Base-by-base conservation (phyloP, 2,329 filamentous ascomycete genomes). In the Dryadomyces quercus-mongolicae region DNA sequence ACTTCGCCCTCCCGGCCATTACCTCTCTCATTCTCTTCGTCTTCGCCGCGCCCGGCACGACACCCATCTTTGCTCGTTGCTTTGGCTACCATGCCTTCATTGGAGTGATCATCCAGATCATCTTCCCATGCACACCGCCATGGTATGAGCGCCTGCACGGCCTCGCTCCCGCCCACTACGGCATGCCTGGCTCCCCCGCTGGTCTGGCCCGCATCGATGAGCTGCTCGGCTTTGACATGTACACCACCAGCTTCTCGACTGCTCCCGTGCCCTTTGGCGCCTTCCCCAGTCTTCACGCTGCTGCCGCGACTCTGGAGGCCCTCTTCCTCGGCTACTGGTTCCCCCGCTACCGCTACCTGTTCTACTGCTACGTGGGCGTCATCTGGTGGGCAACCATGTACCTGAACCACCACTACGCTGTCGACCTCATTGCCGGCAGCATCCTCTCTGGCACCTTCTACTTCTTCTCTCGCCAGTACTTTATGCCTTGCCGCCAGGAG, bases 371-470 rank as follows among this genome's bases (percentile, higher is more conserved):
- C 69, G 86, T 86, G 47, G 79, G 86, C 66, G 96, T 92, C 92
- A 84, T 96, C 63, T 96, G 90, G 88, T 97, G 92, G 90, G 87
- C 91, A 13, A 97, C 92, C 61, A 95, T 97, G 89, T 96, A 97
- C 66, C 80, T 97, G 52, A 94, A 88, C 64, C 92, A 97, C 70
- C 92, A 97, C 72, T 97, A 97, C 67, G 92, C 91, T 36, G 86
- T 97, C 44, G 92, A 97, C 68, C 76, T 97, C 51, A 88, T 96
- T 25, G 88, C 73, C 40, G 92, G 92, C 61, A 89, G 85, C 66
- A 74, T 95, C 57, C 75, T 89, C 56, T 86, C 89, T 22, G 84
- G 84, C 13, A 74, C 86, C 51, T 82, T 86, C 56, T 97, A 88
- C 75, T 95, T 92, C 71, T 81, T 89, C 57, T 81, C 86, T 55